Percentiles rank a stretch among this genome's conserved stretches.
phyloP scores from a whole-genome alignment of 371 early-diverging fungal species.

The Mucor piriformis region DNA sequence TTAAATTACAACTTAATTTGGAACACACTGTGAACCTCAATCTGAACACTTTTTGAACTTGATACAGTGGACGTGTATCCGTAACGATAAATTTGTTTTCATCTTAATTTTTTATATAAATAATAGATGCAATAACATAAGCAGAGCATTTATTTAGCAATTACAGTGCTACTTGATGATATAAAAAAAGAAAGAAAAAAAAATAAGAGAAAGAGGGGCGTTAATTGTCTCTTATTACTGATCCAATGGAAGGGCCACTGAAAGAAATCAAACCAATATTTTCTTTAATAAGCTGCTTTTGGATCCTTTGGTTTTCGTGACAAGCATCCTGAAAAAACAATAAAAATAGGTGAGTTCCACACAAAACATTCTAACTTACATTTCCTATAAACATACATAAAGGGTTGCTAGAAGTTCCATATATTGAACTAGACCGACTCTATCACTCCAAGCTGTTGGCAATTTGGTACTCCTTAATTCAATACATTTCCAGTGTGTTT shows the following conservation, averaged over 20 bases:
- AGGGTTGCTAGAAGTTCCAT: conserved; percentile 19
- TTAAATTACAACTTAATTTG: conserved; percentile 11
- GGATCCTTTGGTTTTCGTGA: conserved; percentile 8
- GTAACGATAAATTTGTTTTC: not conserved
- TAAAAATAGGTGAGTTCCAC: conserved; percentile 15
- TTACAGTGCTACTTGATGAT: not conserved
- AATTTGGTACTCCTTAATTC: conserved; percentile 11
- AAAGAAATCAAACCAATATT: conserved; percentile 21
- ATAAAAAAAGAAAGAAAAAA: not conserved
- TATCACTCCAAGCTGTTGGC: conserved; percentile 22
- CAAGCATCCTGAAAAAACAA: conserved; percentile 17
- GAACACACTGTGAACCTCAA: not conserved
- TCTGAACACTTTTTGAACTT: not conserved
- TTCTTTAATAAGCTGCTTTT: conserved; percentile 19
- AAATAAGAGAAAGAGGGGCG: not conserved
- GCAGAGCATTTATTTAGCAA: not conserved
- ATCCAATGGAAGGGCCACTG: conserved; percentile 17
- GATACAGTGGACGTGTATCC: not conserved
- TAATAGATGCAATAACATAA: not conserved
- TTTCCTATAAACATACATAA: conserved; percentile 21
- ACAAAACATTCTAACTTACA: conserved; percentile 7
- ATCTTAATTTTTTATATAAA: not conserved
- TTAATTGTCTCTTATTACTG: conserved; percentile 20
- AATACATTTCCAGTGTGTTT: conserved; percentile 18
- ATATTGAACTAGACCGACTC: conserved; percentile 21